These are phyloP conservation scores for Graphilbum sp. DNA, from an alignment of 2,329 filamentous ascomycete species.

Conservation along the genomic window DNA sequence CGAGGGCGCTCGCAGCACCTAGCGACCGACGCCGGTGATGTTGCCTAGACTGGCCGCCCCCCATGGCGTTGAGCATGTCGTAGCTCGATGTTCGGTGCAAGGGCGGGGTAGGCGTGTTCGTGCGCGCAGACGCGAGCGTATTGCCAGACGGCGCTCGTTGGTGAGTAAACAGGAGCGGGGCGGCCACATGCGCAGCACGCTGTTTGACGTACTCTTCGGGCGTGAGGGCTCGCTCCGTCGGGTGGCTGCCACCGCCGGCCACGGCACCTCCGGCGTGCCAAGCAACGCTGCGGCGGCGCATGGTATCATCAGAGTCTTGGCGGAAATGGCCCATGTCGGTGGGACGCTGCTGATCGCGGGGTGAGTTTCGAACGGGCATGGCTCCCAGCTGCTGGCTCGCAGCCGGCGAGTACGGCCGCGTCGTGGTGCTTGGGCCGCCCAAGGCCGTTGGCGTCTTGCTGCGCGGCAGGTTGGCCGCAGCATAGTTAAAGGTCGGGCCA, in stretches of 20 bases:
- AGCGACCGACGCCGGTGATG: slow-evolving; percentile 38
- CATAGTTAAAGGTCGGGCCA: slow-evolving; percentile 63
- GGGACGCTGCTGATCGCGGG: slow-evolving; percentile 10
- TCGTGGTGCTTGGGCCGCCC: background rate
- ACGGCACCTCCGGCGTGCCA: slow-evolving; percentile 61
- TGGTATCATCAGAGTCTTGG: slow-evolving; percentile 34
- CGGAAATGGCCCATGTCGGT: slow-evolving; percentile 22
- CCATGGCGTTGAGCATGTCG: slow-evolving; percentile 18
- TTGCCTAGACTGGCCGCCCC: slow-evolving; percentile 28
- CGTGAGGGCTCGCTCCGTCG: slow-evolving; percentile 39
- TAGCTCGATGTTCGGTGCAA: slow-evolving; percentile 23
- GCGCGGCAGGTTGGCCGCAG: slow-evolving; percentile 16
- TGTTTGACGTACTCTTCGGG: slow-evolving; percentile 76
- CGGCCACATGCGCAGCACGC: slow-evolving; percentile 42
- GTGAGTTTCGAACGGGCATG: slow-evolving; percentile 5
- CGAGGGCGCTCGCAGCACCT: slow-evolving; percentile 34
- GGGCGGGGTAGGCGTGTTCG: slow-evolving; percentile 26
- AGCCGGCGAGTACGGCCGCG: background rate
- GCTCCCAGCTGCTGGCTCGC: background rate
- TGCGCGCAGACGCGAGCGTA: slow-evolving; percentile 21
- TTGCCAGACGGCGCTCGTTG: slow-evolving; percentile 41
- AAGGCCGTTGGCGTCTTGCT: slow-evolving; percentile 14
- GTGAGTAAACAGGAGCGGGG: slow-evolving; percentile 39
- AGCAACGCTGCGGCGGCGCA: slow-evolving; percentile 44
- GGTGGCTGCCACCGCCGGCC: slow-evolving; percentile 27